Base-by-base conservation (phyloP, 495 filamentous ascomycete species). In the Mycothermus thermophilus region DNA sequence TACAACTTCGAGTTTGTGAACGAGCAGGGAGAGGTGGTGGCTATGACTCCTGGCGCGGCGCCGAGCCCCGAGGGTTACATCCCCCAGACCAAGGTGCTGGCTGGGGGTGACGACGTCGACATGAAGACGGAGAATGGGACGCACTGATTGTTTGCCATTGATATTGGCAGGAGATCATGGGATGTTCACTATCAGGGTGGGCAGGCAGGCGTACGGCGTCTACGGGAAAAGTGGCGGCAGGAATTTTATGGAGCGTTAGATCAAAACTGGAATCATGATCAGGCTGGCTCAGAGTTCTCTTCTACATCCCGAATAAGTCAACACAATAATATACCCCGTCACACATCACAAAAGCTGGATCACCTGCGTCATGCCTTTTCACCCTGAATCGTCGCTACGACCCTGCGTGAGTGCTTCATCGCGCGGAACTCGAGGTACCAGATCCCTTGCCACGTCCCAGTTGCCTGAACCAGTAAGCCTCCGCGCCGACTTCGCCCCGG, bases 1-100 rank as follows among this genome's bases (percentile, higher is more conserved):
- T 96, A 94, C 54, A 90, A 93, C 58, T 97, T 96, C 51, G 92
- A 97, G 51, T 95, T 93, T 51, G 80, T 95, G n/a, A 83, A 97
- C 52, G 90, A 97, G 63, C 70, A 80, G 32, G 88, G 86, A 37
- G 75, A 92, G 37, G 80, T 93, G 3, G 79, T 83, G 13, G 83
- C 88, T 8, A 69, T 77, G 21, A 97, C 90, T 0, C 92, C 90
- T 1, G 87, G 86, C 2, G 64, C 64, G 15, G 69, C 26, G 15
- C 2, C 38, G 22, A 17, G 59, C 12, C 62, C 62, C 4, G 67
- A 63, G 14, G 60, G 48, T 8, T 58, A 64, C n/a, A 63, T 68
- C 13, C 68, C 72, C 30, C 74, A 75, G 57, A 76, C 74, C 7
- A 84, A 78, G 53, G 72, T 94, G 8, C 63, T 94, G 31, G 77